Base-by-base conservation (phyloP, 345 rosid species). In the Acer campestre region DNA sequence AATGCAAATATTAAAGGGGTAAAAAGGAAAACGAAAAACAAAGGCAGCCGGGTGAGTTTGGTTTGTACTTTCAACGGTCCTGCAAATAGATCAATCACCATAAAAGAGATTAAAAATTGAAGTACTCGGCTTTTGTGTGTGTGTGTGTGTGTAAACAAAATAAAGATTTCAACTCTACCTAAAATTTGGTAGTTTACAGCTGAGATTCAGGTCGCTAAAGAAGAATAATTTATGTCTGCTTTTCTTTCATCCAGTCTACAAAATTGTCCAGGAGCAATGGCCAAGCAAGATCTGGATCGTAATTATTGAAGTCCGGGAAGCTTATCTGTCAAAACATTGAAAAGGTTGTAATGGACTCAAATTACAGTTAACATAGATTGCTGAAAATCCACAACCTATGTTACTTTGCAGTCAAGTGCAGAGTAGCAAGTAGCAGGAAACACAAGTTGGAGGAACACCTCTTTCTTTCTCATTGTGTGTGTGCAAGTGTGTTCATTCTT, bases 261-360 rank as follows among this genome's bases (percentile, higher is more conserved):
- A 96, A 96, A 85, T 94, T 96, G 89, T 96, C 99, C 83, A 96
- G 90, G 81, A 96, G 73, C 90, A 96, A 83, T 6, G 99, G 99
- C 99, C 99, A 96, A 17, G 99, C 98, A 23, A 94, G 99, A 80
- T 87, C 89, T 35, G 98, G 97, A 85, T 96, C 87, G 44, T 96
- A 96, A 77, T 92, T 86, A 61, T 75, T 61, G 70, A 92, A 80
- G 29, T 91, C 98, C 2, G 99, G 98, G 89, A 96, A 94, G 82
- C 91, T 90, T 81, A 94, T 96, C 98, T 96, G 95, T 79, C 74
- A 49, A 75, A 78, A 77, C 6, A 81, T 78, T 59, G 12, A 71
- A 80, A 66, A 70, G 38, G 20, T 74, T 51, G 62, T 51, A 35
- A 17, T n/a, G 56, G 46, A 1, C 23, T 38, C 55, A 40, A 29